Conservation (phyloP, 495 filamentous ascomycete genomes). For the Gamarada debralockiae region DNA sequence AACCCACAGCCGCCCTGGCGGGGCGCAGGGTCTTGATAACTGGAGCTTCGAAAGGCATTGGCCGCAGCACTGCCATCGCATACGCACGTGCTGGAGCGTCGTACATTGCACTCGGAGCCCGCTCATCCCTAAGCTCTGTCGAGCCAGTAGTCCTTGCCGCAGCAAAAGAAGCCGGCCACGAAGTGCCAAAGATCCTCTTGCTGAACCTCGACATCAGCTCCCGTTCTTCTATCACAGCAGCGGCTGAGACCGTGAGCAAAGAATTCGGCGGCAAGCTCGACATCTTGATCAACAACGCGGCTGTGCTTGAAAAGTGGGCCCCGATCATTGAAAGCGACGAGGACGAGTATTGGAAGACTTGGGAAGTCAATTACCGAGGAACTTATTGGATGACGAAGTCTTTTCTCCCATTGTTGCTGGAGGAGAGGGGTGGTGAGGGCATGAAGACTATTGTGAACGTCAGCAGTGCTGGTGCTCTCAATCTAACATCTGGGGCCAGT, state of each 20-base stretch:
- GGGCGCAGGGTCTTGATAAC: constrained; percentile 40
- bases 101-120: constrained; percentile 36
- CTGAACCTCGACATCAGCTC: constrained; percentile 39
- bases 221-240: constrained; percentile 34
- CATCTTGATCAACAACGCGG: constrained; percentile 58
- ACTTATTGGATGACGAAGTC: constrained; percentile 35
- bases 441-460: constrained; percentile 44
- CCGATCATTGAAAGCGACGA: constrained; percentile 30
- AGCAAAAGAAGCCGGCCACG: constrained; percentile 28
- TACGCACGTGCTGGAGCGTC: constrained; percentile 39
- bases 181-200: constrained; percentile 29
- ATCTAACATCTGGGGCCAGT: constrained; percentile 23
- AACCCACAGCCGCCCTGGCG: not conserved
- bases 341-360: constrained; percentile 34
- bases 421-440: constrained; percentile 25
- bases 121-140: constrained; percentile 31
- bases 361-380: constrained; percentile 40
- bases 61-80: constrained; percentile 37
- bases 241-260: constrained; percentile 29
- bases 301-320: constrained; percentile 32
- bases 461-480: constrained; percentile 38
- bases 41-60: constrained; percentile 45
- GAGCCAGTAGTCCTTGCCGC: constrained; percentile 31
- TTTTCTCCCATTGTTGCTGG: constrained; percentile 43
- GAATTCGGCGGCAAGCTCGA: constrained; percentile 41